phyloP scores from a whole-genome alignment of 495 filamentous ascomycete genomes.

The Immersiella caudata region DNA sequence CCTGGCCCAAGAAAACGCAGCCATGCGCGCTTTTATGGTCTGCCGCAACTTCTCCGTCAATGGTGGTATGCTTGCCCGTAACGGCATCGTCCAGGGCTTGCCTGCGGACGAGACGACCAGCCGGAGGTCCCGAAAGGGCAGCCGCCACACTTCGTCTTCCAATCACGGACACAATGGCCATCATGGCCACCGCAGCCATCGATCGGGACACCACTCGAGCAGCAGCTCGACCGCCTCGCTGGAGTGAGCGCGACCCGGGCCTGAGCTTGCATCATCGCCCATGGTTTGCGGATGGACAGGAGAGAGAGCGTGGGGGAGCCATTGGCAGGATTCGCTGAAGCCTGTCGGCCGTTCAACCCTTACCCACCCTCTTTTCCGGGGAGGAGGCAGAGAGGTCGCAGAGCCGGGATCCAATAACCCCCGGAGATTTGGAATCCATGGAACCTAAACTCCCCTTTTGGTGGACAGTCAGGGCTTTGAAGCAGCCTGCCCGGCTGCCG shows the following conservation, averaged over 20 bases:
- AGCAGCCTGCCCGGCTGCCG: constrained; percentile 6
- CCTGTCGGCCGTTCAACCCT: constrained; percentile 8
- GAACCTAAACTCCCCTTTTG: constrained; percentile 6
- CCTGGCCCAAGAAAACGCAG: constrained; percentile 90
- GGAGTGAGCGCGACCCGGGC: constrained; percentile 40
- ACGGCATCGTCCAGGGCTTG: constrained; percentile 82
- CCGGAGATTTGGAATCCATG: neutral
- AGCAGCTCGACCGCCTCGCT: constrained; percentile 61
- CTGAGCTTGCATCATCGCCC: constrained; percentile 6
- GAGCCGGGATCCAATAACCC: neutral
- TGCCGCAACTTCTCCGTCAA: constrained; percentile 99
- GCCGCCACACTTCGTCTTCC: constrained; percentile 49
- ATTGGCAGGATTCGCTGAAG: constrained; percentile 25
- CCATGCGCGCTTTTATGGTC: constrained; percentile 96
- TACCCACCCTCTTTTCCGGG: constrained; percentile 1
- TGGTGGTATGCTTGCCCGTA: constrained; percentile 86
- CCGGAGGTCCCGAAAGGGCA: constrained; percentile 49
- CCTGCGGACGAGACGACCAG: constrained; percentile 60
- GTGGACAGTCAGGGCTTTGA: constrained; percentile 6
- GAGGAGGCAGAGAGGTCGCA: neutral
- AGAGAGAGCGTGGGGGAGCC: constrained; percentile 5
- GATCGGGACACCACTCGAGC: constrained; percentile 55
- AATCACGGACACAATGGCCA: constrained; percentile 45
- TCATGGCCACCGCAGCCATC: constrained; percentile 38
- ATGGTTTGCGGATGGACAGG: constrained; percentile 16